Conservation (phyloP, 2,329 filamentous ascomycete genomes). For the Chaetomiaceae sp. region DNA sequence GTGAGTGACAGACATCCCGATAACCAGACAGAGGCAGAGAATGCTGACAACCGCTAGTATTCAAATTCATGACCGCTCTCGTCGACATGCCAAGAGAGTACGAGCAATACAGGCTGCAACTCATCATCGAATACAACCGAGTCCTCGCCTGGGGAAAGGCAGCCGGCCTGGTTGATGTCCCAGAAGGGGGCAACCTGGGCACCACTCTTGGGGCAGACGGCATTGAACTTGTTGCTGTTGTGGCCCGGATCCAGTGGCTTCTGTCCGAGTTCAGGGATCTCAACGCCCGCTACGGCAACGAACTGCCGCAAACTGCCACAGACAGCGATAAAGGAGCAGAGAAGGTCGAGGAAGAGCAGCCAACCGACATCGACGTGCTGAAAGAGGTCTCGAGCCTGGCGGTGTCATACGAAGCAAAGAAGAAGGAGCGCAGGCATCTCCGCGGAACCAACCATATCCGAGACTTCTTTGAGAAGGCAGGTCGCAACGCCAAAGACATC, state of each 20-base stretch:
- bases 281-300: conserved; percentile 25
- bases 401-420: conserved; percentile 24
- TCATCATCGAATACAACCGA: conserved; percentile 28
- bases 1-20: too few relatives aligned
- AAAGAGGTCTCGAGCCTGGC: conserved; percentile 23
- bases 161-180: conserved; percentile 24
- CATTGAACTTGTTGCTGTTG: conserved; percentile 24
- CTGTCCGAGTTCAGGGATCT: conserved; percentile 26
- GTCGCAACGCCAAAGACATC: conserved; percentile 24
- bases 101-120: conserved; percentile 25
- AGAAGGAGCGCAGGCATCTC: conserved; percentile 13
- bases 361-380: conserved; percentile 20
- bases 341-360: conserved; percentile 6
- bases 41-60: conserved; percentile 12
- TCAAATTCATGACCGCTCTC: conserved; percentile 26
- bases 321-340: neutral
- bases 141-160: conserved; percentile 27
- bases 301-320: conserved; percentile 11
- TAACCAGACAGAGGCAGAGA: too few relatives aligned
- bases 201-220: conserved; percentile 20
- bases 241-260: conserved; percentile 25
- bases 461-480: conserved; percentile 18
- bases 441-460: conserved; percentile 25
- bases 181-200: conserved; percentile 20
- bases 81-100: conserved; percentile 27